Percentiles rank a stretch among this genome's conserved stretches.
Evolutionary conservation across 305 asterid species (phyloP).

Genomic region (Solanum aculeatissimum): DNA sequence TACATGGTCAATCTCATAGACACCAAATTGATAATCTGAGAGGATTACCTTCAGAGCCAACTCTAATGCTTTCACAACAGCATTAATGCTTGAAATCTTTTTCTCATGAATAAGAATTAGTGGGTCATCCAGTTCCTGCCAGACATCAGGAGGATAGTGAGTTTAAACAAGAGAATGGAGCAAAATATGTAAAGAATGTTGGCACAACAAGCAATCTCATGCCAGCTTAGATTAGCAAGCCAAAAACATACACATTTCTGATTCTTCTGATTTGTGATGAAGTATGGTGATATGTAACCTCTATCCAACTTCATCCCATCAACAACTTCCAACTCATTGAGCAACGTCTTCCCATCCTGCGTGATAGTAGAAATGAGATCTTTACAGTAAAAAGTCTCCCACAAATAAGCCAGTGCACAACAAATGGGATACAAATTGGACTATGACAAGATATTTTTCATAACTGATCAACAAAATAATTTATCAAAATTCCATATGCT

Average conservation of each 20-base stretch:
- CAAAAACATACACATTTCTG: slow-evolving; percentile 68
- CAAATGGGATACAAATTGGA: background rate
- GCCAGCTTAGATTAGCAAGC: background rate
- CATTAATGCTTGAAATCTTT: slow-evolving; percentile 54
- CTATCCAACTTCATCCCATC: slow-evolving; percentile 93
- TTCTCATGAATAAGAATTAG: slow-evolving; percentile 67
- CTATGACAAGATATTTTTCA: background rate
- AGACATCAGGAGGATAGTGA: background rate
- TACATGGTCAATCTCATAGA: background rate
- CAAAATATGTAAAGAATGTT: background rate
- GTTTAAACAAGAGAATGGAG: background rate
- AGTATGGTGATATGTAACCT: slow-evolving; percentile 87
- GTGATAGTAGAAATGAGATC: background rate
- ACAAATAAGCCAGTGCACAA: background rate
- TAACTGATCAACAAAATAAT: background rate
- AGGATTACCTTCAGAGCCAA: slow-evolving; percentile 56
- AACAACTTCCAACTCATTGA: slow-evolving; percentile 81
- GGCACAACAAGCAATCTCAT: background rate
- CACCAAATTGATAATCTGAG: background rate
- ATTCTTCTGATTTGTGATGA: slow-evolving; percentile 73
- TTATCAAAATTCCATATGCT: background rate
- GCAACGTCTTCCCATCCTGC: slow-evolving; percentile 83
- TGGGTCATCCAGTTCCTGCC: slow-evolving; percentile 73
- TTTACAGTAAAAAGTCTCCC: background rate
- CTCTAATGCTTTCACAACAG: slow-evolving; percentile 58